phyloP scores from a whole-genome alignment of 2,329 filamentous ascomycete genomes.

The Plenodomus lindquistii region DNA sequence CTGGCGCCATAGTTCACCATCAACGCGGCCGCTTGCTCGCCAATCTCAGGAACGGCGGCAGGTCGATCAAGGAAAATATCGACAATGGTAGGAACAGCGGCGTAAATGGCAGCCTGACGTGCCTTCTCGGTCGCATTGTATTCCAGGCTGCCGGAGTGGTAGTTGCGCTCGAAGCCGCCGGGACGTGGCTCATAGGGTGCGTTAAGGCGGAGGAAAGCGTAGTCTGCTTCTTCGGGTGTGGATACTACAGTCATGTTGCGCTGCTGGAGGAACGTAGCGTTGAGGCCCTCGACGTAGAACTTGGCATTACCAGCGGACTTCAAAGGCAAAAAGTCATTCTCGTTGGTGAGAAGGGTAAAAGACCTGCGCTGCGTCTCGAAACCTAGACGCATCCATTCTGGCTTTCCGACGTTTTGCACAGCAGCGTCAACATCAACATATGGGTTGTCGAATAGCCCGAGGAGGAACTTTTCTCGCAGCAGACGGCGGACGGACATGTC shows the following conservation, averaged over 20 bases:
- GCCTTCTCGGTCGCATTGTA: slow-evolving; percentile 47
- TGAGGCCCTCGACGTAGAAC: slow-evolving; percentile 44
- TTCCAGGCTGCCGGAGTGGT: slow-evolving; percentile 49
- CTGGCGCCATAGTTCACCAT: slow-evolving; percentile 49
- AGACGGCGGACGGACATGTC: slow-evolving; percentile 53
- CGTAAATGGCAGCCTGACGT: slow-evolving; percentile 47
- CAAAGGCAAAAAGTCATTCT: slow-evolving; percentile 36
- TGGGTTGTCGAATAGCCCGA: slow-evolving; percentile 58
- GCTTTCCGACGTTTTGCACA: slow-evolving; percentile 49
- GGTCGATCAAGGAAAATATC: slow-evolving; percentile 52
- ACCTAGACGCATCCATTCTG: slow-evolving; percentile 48
- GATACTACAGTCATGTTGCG: slow-evolving; percentile 41
- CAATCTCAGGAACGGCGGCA: slow-evolving; percentile 50
- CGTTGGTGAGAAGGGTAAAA: slow-evolving; percentile 45
- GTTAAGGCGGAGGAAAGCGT: slow-evolving; percentile 47
- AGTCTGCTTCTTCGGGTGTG: slow-evolving; percentile 46
- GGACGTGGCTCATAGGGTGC: slow-evolving; percentile 49
- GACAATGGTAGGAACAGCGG: slow-evolving; percentile 46
- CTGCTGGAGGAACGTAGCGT: slow-evolving; percentile 34
- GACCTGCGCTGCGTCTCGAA: slow-evolving; percentile 44
- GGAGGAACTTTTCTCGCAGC: slow-evolving; percentile 55
- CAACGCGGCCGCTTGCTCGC: slow-evolving; percentile 44
- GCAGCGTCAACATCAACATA: slow-evolving; percentile 54
- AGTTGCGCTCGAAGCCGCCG: slow-evolving; percentile 47
- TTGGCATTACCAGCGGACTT: slow-evolving; percentile 21